phyloP scores from a whole-genome alignment of 768 basidiomycete genomes.

The Podaxis rugospora region DNA sequence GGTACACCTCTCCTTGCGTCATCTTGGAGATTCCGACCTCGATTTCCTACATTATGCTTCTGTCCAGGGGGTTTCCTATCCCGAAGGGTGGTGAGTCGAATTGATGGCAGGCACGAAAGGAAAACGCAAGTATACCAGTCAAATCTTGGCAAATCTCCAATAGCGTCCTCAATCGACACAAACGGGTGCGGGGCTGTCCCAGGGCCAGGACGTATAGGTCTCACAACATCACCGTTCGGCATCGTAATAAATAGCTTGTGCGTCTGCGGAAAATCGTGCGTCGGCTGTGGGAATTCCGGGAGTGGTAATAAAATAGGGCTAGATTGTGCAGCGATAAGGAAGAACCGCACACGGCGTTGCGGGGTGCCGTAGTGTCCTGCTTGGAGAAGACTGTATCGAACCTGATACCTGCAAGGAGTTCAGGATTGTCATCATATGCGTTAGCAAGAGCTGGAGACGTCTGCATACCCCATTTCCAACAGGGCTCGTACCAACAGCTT shows the following conservation, averaged over 20 bases:
- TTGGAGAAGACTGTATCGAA: conserved; percentile 45
- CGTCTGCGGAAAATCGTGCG: conserved; percentile 43
- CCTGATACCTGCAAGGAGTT: conserved; percentile 40
- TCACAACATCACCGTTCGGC: conserved; percentile 33
- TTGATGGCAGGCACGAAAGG: not conserved
- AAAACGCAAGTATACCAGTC: conserved; percentile 53
- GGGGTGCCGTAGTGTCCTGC: conserved; percentile 56
- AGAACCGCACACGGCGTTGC: conserved; percentile 50
- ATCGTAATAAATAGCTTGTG: conserved; percentile 50
- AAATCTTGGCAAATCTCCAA: conserved; percentile 65
- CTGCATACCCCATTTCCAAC: conserved; percentile 59
- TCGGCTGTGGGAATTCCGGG: conserved; percentile 51
- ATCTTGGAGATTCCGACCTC: conserved; percentile 16
- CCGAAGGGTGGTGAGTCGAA: not conserved
- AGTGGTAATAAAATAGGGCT: conserved; percentile 22
- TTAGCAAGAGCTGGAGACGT: not conserved
- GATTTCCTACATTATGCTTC: conserved; percentile 7
- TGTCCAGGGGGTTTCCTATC: conserved; percentile 33
- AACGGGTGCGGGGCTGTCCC: conserved; percentile 55
- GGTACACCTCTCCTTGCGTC: conserved; percentile 24
- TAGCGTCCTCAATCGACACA: conserved; percentile 69
- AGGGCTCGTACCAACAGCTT: conserved; percentile 62
- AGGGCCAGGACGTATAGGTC: conserved; percentile 37
- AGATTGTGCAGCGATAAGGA: conserved; percentile 45
- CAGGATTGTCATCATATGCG: not conserved